Base-by-base conservation (phyloP, 306 rosid genomes). In the Castanospermum australe region DNA sequence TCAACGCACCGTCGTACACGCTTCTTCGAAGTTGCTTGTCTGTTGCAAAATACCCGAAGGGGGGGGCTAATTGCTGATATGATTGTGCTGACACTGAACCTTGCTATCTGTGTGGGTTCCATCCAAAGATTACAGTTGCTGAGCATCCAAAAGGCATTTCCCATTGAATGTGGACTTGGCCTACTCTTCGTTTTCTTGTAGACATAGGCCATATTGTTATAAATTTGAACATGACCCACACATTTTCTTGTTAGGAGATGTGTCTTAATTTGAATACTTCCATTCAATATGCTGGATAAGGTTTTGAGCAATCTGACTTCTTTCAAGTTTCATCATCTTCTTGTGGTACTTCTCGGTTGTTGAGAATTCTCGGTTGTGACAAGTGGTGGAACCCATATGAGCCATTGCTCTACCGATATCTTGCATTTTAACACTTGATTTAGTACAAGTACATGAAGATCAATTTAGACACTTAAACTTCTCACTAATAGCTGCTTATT, bases 81-180 rank as follows among this genome's bases (percentile, higher is more conserved):
- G 84, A 73, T 79, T 81, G 74, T 83, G 82, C 55, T 32, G 71
- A 45, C 76, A 59, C 64, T 63, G 10, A 79, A 67, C 57, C 67
- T 45, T 81, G 88, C 77, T 83, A 83, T 84, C 85, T 80, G 13
- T 77, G 91, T 86, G 90, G 95, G 89, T 75, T 88, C 90, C 93
- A 90, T 88, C 71, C 20, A 80, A 67, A 79, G 76, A 81, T 87
- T 30, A 68, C 81, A 76, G 1, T 54, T 68, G 71, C 77, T 75
- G 25, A 68, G 0, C 51, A 44, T 63, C 71, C 78, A 64, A 73
- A 83, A 1, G 25, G 57, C 77, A 81, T 57, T 68, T 69, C 52
- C 63, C 50, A 82, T 82, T 82, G 44, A 73, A 62, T 75, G 83
- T 52, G 75, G 70, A 54, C 8, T 24, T 72, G 64, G 45, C 64